Conservation (phyloP, 805 yeast genomes). For the Candida adriatica region DNA sequence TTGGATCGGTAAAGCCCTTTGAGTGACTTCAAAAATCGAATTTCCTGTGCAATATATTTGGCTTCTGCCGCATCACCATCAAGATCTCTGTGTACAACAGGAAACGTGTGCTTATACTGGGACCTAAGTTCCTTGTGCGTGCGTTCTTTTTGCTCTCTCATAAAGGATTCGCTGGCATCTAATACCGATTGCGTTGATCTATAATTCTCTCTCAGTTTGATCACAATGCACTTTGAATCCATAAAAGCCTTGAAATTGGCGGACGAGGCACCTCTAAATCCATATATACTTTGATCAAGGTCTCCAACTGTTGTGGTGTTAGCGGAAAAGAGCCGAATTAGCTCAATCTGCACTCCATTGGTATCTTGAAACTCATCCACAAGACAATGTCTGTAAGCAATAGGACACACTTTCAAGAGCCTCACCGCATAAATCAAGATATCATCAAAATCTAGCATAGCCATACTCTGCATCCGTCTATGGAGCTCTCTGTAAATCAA, state of each 20-base stretch:
- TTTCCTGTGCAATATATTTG: conserved; percentile 46
- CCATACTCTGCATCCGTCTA: conserved; percentile 31
- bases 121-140: conserved; percentile 38
- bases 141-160: conserved; percentile 52
- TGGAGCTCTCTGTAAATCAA: conserved; percentile 50
- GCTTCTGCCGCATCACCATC: conserved; percentile 48
- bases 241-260: conserved; percentile 57
- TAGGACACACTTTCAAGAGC: conserved; percentile 25
- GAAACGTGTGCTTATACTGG: conserved; percentile 34
- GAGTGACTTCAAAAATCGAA: conserved; percentile 38
- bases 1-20: conserved; percentile 40
- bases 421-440: conserved; percentile 50
- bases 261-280: conserved; percentile 74
- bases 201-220: conserved; percentile 63
- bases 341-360: conserved; percentile 62
- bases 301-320: conserved; percentile 90
- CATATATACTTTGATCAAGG: conserved; percentile 93
- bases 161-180: conserved; percentile 54
- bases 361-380: conserved; percentile 97
- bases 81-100: conserved; percentile 39
- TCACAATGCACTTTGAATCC: conserved; percentile 29
- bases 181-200: conserved; percentile 70
- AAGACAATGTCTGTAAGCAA: conserved; percentile 49
- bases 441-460: conserved; percentile 77
- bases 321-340: conserved; percentile 48